phyloP scores from a whole-genome alignment of 2,329 filamentous ascomycete species.

The Penicillium sclerotiorum region DNA sequence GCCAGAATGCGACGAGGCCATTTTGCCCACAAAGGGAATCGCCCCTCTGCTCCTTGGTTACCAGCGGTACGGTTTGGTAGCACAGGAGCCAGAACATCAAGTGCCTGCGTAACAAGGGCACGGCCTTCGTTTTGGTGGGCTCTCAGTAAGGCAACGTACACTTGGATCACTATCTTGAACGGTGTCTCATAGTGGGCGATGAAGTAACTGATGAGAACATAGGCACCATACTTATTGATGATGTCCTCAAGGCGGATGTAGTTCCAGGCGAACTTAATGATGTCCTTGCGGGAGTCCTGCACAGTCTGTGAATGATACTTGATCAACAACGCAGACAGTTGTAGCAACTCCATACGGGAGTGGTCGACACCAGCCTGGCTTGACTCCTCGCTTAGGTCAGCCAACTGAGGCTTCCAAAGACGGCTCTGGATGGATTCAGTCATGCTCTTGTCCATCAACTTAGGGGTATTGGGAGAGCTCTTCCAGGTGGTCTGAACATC shows the following conservation, averaged over 20 bases:
- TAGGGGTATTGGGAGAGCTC: slow-evolving; percentile 61
- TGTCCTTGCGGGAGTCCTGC: slow-evolving; percentile 91
- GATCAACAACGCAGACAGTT: slow-evolving; percentile 90
- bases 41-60: slow-evolving; percentile 66
- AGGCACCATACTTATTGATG: slow-evolving; percentile 98
- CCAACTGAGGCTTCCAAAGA: slow-evolving; percentile 88
- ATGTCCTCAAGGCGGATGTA: slow-evolving; percentile 98
- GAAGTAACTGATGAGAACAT: slow-evolving; percentile 96
- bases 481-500: slow-evolving; percentile 85
- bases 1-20: slow-evolving; percentile 87
- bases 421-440: slow-evolving; percentile 89
- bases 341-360: slow-evolving; percentile 91
- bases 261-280: slow-evolving; percentile 99
- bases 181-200: slow-evolving; percentile 97
- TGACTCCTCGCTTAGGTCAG: slow-evolving; percentile 80
- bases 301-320: slow-evolving; percentile 90
- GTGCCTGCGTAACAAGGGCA: slow-evolving; percentile 85
- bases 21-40: slow-evolving; percentile 81
- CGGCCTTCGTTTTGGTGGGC: slow-evolving; percentile 95
- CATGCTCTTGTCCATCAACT: slow-evolving; percentile 81
- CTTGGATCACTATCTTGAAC: slow-evolving; percentile 90
- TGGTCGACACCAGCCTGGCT: slow-evolving; percentile 88
- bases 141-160: slow-evolving; percentile 87
- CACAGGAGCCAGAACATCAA: slow-evolving; percentile 94
- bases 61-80: slow-evolving; percentile 71